Evolutionary conservation across 495 filamentous ascomycete genomes (phyloP), one percentile per base, ranked within the genome.

Genomic region (Trichoderma orchidacearum): DNA sequence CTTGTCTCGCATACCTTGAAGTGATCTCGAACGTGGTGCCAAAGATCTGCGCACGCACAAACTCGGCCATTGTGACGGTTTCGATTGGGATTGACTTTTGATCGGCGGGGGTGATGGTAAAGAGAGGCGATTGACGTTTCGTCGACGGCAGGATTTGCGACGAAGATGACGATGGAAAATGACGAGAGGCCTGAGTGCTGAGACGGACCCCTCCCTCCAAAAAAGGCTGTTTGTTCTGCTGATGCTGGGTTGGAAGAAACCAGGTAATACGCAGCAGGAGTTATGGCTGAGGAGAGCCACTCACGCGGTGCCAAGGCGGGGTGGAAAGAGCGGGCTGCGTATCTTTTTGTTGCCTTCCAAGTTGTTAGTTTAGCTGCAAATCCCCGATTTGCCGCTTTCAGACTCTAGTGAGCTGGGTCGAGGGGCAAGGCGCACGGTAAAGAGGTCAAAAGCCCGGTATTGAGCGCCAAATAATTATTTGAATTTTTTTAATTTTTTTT

Each of bases 21-120:
- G 93, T 98, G 74, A 98, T 98, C 80, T 98, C 93, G 66, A 98
- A 98, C 60, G 93, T 96, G 53, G 94, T 97, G 70, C 93, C 94
- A 68, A 98, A 98, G 70, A 98, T 97, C 83, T 96, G 90, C 66
- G 93, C 91, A 70, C 93, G 87, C 64, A 97, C 90, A 75, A 98
- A 98, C 84, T 97, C 93, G 68, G 91, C 91, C 91, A 96, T 96
- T 60, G 61, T 63, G 55, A 59, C 41, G 58, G 58, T 52, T n/a
- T 64, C 53, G 56, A 56, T 54, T 32, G 27, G 29, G 23, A 53
- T 53, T 60, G 8, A 18, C 6, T 34, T 17, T 11, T 11, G 45
- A 50, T 21, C 13, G 17, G 45, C 45, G 45, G 8, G 45, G 5
- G 13, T 17, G 18, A 4, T 18, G 45, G 18, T 50, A 15, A 17